phyloP scores from a whole-genome alignment of 768 basidiomycete species.

The Infundibulicybe gibba region DNA sequence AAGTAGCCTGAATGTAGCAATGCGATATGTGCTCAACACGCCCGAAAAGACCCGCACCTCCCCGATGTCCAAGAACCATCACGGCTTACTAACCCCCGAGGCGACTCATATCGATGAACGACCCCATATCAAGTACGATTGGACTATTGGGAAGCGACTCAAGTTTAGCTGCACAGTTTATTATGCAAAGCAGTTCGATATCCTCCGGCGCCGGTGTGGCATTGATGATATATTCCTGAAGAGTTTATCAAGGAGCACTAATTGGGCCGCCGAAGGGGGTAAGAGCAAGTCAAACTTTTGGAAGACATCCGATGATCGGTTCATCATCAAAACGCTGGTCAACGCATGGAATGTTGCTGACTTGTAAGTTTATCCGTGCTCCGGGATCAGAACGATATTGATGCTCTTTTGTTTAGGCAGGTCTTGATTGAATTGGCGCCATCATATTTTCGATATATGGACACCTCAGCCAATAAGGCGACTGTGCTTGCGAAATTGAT shows the following conservation, averaged over 20 bases:
- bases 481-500: slow-evolving; percentile 76
- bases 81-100: slow-evolving; percentile 43
- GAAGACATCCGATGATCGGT: slow-evolving; percentile 75
- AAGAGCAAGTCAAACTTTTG: slow-evolving; percentile 82
- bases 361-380: slow-evolving; percentile 45
- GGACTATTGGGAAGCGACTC: slow-evolving; percentile 69
- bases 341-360: slow-evolving; percentile 88
- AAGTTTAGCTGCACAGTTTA: slow-evolving; percentile 82
- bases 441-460: slow-evolving; percentile 78
- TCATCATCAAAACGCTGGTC: slow-evolving; percentile 83
- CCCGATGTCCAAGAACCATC: slow-evolving; percentile 39
- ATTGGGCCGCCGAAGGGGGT: slow-evolving; percentile 76
- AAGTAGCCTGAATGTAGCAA: slow-evolving; percentile 51
- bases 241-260: slow-evolving; percentile 55
- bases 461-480: slow-evolving; percentile 59
- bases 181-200: slow-evolving; percentile 79
- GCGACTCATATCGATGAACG: slow-evolving; percentile 54
- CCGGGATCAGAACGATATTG: slow-evolving; percentile 1
- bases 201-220: slow-evolving; percentile 60
- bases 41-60: slow-evolving; percentile 26
- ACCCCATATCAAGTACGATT: slow-evolving; percentile 83
- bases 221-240: slow-evolving; percentile 57
- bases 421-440: slow-evolving; percentile 75
- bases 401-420: slow-evolving; percentile 42
- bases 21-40: slow-evolving; percentile 51